Percentiles rank a stretch among this genome's conserved stretches.
Conservation (phyloP, 2,329 filamentous ascomycete genomes). For the Zymoseptoria ardabiliae region DNA sequence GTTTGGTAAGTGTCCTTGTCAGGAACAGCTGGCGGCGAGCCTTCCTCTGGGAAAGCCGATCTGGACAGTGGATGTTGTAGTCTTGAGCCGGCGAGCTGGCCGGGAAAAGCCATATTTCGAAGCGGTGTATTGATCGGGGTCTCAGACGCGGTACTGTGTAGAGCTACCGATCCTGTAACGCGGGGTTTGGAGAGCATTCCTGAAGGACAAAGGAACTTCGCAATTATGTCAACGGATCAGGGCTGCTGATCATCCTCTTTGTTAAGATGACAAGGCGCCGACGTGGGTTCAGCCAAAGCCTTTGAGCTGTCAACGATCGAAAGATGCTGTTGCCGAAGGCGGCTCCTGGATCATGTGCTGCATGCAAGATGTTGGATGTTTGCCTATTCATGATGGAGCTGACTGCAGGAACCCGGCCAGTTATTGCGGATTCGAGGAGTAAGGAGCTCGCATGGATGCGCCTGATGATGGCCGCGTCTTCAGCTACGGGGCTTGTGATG, state of each 20-base stretch:
- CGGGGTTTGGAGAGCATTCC: too few relatives aligned
- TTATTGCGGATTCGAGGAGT: too few relatives aligned
- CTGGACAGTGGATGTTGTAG: not conserved
- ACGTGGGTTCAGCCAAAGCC: not conserved
- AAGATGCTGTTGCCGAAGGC: not conserved
- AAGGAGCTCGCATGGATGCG: too few relatives aligned
- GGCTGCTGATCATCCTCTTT: not conserved
- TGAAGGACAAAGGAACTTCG: not conserved
- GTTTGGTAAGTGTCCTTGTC: not conserved
- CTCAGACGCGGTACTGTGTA: too few relatives aligned
- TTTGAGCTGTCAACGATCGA: not conserved
- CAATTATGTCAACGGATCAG: not conserved
- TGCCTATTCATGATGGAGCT: too few relatives aligned
- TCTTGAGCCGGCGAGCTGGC: not conserved
- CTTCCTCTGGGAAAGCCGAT: not conserved
- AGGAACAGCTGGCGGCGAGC: not conserved
- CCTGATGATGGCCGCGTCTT: too few relatives aligned
- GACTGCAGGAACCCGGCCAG: too few relatives aligned
- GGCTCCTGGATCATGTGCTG: too few relatives aligned
- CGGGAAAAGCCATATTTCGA: not conserved
- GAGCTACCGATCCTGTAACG: not conserved
- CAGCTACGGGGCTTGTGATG: too few relatives aligned
- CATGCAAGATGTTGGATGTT: too few relatives aligned
- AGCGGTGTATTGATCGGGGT: not conserved
- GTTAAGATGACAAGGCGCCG: not conserved